These are phyloP conservation scores for Alternaria brassicicola DNA, from an alignment of 2,329 filamentous ascomycete species.

Conservation along the genomic window DNA sequence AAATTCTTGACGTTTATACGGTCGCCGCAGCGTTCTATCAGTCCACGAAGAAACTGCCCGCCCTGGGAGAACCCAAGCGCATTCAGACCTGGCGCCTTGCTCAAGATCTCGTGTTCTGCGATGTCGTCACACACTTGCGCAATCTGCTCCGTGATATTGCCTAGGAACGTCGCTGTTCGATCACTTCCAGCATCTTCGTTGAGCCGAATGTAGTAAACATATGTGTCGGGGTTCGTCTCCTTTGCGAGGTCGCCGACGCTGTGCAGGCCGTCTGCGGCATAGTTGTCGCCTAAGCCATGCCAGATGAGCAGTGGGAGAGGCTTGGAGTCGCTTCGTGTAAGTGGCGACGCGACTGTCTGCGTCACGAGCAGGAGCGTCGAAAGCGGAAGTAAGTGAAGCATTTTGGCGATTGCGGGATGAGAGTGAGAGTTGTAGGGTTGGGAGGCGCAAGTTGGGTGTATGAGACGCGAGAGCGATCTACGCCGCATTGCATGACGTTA, in stretches of 20 bases:
- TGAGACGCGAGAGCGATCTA: slow-evolving; percentile 11
- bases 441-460: slow-evolving; percentile 16
- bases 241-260: slow-evolving; percentile 74
- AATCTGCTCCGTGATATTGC: slow-evolving; percentile 83
- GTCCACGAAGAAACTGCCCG: slow-evolving; percentile 91
- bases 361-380: slow-evolving; percentile 30
- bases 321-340: slow-evolving; percentile 14
- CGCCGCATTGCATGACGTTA: slow-evolving; percentile 30
- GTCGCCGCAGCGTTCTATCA: slow-evolving; percentile 83
- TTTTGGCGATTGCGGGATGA: slow-evolving; percentile 8
- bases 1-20: slow-evolving; percentile 74
- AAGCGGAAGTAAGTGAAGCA: slow-evolving; percentile 31
- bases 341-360: slow-evolving; percentile 22
- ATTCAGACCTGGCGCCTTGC: slow-evolving; percentile 82
- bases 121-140: slow-evolving; percentile 78
- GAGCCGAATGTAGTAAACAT: slow-evolving; percentile 79
- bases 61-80: slow-evolving; percentile 95
- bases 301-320: slow-evolving; percentile 87
- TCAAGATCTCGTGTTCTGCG: slow-evolving; percentile 76
- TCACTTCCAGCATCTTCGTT: slow-evolving; percentile 70
- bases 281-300: slow-evolving; percentile 85
- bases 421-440: slow-evolving; percentile 7
- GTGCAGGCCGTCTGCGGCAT: slow-evolving; percentile 75
- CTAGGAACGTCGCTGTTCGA: slow-evolving; percentile 84
- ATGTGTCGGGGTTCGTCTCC: slow-evolving; percentile 77